phyloP scores from a whole-genome alignment of 2,329 filamentous ascomycete genomes.

The Sarocladium brachiariae region DNA sequence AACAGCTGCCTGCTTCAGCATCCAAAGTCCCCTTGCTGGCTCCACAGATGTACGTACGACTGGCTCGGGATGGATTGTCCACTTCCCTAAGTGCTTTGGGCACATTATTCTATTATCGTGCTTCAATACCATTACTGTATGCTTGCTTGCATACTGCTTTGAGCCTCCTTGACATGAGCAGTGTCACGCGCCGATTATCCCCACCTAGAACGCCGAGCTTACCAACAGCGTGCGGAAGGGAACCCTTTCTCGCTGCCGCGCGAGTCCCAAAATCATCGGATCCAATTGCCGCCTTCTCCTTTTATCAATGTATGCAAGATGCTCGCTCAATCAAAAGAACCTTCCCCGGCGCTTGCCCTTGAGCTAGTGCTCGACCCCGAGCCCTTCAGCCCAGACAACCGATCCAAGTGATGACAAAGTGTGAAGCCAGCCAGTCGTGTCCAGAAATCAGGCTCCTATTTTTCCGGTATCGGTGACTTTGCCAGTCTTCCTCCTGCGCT shows the following conservation, averaged over 20 bases:
- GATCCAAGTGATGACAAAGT: slow-evolving; percentile 25
- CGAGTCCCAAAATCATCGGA: background rate
- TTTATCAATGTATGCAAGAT: slow-evolving; percentile 6
- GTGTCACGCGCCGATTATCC: background rate
- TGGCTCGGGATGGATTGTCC: background rate
- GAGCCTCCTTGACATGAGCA: background rate
- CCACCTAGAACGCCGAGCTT: slow-evolving; percentile 7
- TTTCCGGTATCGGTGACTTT: slow-evolving; percentile 56
- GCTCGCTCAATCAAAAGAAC: slow-evolving; percentile 8
- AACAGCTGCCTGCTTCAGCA: background rate
- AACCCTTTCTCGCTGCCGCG: background rate
- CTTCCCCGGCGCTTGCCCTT: background rate
- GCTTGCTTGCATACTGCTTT: background rate
- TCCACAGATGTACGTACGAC: background rate
- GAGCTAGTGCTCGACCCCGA: slow-evolving; percentile 13
- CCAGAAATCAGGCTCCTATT: slow-evolving; percentile 41
- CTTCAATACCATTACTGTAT: background rate
- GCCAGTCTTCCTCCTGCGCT: slow-evolving; percentile 70
- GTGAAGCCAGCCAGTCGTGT: slow-evolving; percentile 30
- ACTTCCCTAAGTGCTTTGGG: background rate
- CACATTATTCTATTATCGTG: background rate
- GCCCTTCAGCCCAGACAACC: slow-evolving; percentile 18
- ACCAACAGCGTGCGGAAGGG: background rate
- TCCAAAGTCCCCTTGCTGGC: background rate
- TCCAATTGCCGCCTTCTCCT: slow-evolving; percentile 1